A percentile compares a stretch with the other conserved stretches of the same genome.
These are phyloP conservation scores for Cercospora beticola DNA, from an alignment of 2,329 filamentous ascomycete species.

Conservation along the genomic window DNA sequence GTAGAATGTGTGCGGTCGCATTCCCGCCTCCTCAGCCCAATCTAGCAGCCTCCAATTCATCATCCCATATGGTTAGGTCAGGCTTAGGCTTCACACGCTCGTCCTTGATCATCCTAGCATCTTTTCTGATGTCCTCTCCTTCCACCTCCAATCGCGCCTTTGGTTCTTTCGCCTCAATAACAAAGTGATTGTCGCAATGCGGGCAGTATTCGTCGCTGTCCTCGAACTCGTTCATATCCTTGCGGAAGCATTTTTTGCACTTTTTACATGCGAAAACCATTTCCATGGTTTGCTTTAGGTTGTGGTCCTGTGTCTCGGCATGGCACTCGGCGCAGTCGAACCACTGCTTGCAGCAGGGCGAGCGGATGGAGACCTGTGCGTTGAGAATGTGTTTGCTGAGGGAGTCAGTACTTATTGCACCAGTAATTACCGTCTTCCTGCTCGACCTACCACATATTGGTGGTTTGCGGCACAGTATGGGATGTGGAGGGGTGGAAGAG, in stretches of 20 bases:
- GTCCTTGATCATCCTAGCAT: constrained; percentile 88
- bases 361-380: constrained; percentile 93
- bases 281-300: constrained; percentile 70
- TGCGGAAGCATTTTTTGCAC: constrained; percentile 97
- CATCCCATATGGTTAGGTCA: constrained; percentile 35
- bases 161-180: constrained; percentile 82
- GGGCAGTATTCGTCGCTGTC: constrained; percentile 98
- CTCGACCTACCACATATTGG: constrained; percentile 13
- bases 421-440: not conserved
- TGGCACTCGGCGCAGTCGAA: constrained; percentile 98
- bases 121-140: constrained; percentile 82
- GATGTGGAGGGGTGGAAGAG: constrained; percentile 1
- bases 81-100: constrained; percentile 62
- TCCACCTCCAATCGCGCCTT: constrained; percentile 83
- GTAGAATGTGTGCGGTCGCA: not conserved
- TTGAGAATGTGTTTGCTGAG: constrained; percentile 95
- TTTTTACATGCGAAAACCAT: constrained; percentile 98
- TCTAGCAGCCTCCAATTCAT: constrained; percentile 37
- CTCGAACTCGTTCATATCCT: constrained; percentile 87
- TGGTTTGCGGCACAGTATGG: not conserved
- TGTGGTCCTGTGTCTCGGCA: constrained; percentile 71
- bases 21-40: constrained; percentile 30
- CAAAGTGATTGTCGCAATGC: constrained; percentile 98
- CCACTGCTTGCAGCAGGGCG: constrained; percentile 96
- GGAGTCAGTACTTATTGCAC: constrained; percentile 4